phyloP scores from a whole-genome alignment of 768 basidiomycete species.

The Imleria badia region DNA sequence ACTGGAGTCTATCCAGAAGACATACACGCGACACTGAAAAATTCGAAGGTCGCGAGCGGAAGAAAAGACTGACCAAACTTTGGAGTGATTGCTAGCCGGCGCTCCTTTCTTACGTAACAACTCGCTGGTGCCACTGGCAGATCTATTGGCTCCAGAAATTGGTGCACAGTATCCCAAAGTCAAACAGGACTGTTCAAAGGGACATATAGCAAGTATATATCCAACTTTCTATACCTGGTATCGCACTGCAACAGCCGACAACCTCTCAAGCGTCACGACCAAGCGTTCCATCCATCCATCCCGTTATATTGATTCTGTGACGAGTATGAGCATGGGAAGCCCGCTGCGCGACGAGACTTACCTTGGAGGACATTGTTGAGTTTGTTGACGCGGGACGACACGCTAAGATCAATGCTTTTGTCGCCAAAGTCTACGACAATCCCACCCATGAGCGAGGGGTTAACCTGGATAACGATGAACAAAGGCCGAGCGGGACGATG shows the following conservation, averaged over 20 bases:
- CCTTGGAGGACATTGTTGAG: conserved; percentile 87
- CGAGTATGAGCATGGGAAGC: conserved; percentile 13
- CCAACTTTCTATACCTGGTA: conserved; percentile 11
- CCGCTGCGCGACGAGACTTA: conserved; percentile 38
- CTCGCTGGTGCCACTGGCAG: no score
- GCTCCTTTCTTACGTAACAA: background rate
- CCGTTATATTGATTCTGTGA: conserved; percentile 27
- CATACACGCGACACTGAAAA: background rate
- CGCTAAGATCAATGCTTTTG: conserved; percentile 96
- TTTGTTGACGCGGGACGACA: conserved; percentile 91
- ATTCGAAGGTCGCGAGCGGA: background rate
- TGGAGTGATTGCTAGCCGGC: no score
- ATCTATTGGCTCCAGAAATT: background rate
- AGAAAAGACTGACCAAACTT: background rate
- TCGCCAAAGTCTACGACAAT: conserved; percentile 96
- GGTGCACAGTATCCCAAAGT: background rate
- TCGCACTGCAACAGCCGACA: background rate
- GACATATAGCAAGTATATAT: conserved; percentile 5
- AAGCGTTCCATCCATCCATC: background rate
- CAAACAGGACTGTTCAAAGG: background rate
- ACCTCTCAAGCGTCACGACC: background rate
- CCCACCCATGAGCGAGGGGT: conserved; percentile 89
- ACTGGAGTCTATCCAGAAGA: background rate
- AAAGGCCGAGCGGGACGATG: background rate
- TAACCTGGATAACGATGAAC: conserved; percentile 56